Conservation (phyloP, 768 basidiomycete genomes). For the Saitozyma sp. region DNA sequence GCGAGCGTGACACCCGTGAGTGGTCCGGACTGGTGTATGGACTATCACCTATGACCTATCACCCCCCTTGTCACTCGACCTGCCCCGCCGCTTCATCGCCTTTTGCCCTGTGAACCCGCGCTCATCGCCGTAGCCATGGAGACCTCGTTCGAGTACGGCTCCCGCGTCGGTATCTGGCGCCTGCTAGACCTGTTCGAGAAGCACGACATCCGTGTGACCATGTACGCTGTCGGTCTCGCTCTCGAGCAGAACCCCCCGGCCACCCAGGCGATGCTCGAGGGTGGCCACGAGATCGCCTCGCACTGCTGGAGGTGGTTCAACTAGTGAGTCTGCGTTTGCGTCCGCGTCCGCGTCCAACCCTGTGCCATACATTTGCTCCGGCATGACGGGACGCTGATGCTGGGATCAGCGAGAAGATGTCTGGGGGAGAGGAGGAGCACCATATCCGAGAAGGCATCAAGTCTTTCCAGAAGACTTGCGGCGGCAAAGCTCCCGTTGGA, state of each 20-base stretch:
- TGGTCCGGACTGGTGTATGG: not conserved
- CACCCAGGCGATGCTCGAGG: constrained; percentile 10
- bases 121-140: constrained; percentile 10
- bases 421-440: constrained; percentile 13
- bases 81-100: no score
- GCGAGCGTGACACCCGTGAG: constrained; percentile 16
- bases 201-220: constrained; percentile 14
- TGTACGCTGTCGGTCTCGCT: constrained; percentile 18
- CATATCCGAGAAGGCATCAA: constrained; percentile 20
- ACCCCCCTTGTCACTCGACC: no score
- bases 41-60: no score
- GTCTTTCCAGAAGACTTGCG: constrained; percentile 4
- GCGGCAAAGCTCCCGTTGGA: constrained; percentile 19
- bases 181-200: constrained; percentile 18
- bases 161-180: constrained; percentile 20
- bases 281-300: constrained; percentile 16
- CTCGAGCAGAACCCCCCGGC: constrained; percentile 11
- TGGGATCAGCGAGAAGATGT: constrained; percentile 9
- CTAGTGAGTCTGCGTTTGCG: constrained; percentile 8
- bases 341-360: not conserved
- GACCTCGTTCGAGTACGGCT: constrained; percentile 22
- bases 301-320: constrained; percentile 23
- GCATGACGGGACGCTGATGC: not conserved
- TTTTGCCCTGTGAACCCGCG: not conserved
- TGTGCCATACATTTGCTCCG: not conserved